Evolutionary conservation across 768 basidiomycete species (phyloP), one percentile per base, ranked within the genome.

Genomic region (Hirschioporus abietinus): DNA sequence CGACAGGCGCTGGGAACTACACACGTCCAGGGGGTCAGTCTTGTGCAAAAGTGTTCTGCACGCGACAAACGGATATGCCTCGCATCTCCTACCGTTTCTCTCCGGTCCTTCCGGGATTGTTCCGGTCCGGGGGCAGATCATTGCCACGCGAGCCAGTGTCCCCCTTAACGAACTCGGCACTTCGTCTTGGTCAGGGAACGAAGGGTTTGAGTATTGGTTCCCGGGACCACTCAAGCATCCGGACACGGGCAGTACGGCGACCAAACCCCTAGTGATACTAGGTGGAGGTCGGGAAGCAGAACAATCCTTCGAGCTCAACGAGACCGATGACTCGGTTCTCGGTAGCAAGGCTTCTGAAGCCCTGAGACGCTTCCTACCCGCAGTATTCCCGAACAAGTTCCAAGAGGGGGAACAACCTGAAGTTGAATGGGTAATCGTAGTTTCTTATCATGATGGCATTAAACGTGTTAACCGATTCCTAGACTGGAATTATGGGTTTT

Each of bases 401-500:
- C 81, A 83, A 65, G 70, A 69, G 15, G 79, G 76, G 2, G 71
- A 66, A n/a, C 80, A 84, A 63, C 86, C 87, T 7, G 90, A 91
- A 74, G 86, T 87, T 83, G 91, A 94, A 81, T 95, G 93, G 92
- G 92, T 91, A 63, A 58, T 83, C 76, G 17, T 1, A 30, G 36
- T 64, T 52, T 25, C 34, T 35, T 63, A 10, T 60, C 63, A 61
- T 15, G 62, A 42, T 57, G 57, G 58, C 23, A 12, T 1, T 10
- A 18, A 60, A 36, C 60, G 8, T 60, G 27, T 59, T 35, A 35
- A 18, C 42, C 30, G 30, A 30, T 52, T 27, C n/a, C 60, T 70
- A 93, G 93, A 91, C 89, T 0, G 93, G 93, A 0, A 91, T 95
- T 59, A 92, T 92, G 91, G 93, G 86, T 0, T 91, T 78, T 70